A percentile compares a stretch with the other conserved stretches of the same genome.
phyloP scores from a whole-genome alignment of 305 asterid species.

The Rubia occidens region DNA sequence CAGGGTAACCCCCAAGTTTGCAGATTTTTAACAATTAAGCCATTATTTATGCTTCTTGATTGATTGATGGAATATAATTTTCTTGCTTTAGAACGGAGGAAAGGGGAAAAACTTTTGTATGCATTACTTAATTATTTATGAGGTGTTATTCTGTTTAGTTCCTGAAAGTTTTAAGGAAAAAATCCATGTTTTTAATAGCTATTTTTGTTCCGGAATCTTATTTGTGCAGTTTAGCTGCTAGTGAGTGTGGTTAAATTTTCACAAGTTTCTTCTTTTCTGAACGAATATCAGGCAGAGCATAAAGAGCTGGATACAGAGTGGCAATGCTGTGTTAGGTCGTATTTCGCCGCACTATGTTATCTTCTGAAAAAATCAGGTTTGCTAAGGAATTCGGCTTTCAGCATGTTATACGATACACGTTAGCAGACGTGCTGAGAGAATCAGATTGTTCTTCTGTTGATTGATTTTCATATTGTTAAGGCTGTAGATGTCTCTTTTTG shows the following conservation, averaged over 20 bases:
- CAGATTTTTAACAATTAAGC: background rate
- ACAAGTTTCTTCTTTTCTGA: background rate
- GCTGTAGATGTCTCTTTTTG: slow-evolving; percentile 15
- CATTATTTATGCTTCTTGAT: background rate
- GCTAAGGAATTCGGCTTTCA: background rate
- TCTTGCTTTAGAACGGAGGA: background rate
- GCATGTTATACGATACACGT: background rate
- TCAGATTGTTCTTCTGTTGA: background rate
- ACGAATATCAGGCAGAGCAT: slow-evolving; percentile 37
- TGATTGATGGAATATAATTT: background rate
- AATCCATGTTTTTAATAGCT: background rate
- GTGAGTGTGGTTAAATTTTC: background rate
- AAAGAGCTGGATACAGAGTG: slow-evolving; percentile 32
- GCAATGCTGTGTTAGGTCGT: slow-evolving; percentile 39
- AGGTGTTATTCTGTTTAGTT: background rate
- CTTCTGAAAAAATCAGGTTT: slow-evolving; percentile 60
- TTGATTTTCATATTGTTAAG: slow-evolving; percentile 5
- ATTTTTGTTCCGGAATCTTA: background rate
- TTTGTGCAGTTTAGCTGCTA: background rate
- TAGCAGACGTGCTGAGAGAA: background rate
- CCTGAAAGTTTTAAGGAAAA: background rate
- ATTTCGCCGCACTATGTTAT: slow-evolving; percentile 59
- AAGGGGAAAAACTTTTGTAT: background rate
- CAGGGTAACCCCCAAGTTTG: slow-evolving; percentile 30
- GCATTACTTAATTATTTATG: background rate